phyloP scores from a whole-genome alignment of 129 eudicot genomes.

The Artemisia argyi region DNA sequence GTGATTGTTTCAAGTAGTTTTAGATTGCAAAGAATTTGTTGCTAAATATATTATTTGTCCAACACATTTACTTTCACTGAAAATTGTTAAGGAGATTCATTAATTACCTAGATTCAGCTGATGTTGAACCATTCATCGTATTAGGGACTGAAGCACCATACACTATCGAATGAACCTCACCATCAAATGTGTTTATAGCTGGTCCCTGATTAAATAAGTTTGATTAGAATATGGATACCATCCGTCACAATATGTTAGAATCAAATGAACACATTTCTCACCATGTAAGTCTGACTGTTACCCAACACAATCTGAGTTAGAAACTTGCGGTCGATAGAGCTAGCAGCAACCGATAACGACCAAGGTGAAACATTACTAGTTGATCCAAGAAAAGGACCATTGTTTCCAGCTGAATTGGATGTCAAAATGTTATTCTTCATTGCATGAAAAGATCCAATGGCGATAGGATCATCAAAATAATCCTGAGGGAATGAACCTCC shows the following conservation, averaged over 20 bases:
- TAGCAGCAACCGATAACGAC: conserved; percentile 52
- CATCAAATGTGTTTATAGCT: conserved; percentile 42
- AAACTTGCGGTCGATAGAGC: conserved; percentile 44
- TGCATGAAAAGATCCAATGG: conserved; percentile 79
- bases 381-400: conserved; percentile 43
- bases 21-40: too few species aligned
- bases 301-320: conserved; percentile 40
- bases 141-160: conserved; percentile 48
- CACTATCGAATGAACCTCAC: conserved; percentile 26
- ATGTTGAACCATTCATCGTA: conserved; percentile 27
- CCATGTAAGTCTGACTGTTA: conserved; percentile 39
- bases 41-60: too few species aligned
- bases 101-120: conserved; percentile 37
- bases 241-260: not conserved
- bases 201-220: conserved; percentile 26
- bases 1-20: not conserved
- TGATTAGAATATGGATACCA: too few species aligned
- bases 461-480: conserved; percentile 52
- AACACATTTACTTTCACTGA: too few species aligned
- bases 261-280: not conserved
- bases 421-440: conserved; percentile 58
- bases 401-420: conserved; percentile 63
- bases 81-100: too few species aligned
- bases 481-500: conserved; percentile 37
- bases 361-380: conserved; percentile 46